These are phyloP conservation scores for Fulvia fulva DNA, from an alignment of 2,329 filamentous ascomycete genomes.

Conservation along the genomic window DNA sequence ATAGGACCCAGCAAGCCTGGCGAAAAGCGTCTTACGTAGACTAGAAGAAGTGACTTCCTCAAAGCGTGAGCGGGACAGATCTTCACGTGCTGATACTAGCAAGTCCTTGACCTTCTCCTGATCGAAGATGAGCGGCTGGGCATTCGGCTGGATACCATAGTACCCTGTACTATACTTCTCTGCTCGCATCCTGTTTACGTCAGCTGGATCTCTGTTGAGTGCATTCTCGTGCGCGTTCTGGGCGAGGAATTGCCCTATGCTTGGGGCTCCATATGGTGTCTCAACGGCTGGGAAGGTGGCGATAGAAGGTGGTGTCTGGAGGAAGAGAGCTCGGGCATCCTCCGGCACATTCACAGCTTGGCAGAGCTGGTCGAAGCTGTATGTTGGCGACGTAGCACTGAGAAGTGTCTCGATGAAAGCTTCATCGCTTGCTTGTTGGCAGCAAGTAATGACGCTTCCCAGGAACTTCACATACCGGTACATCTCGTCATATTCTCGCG, in stretches of 20 bases:
- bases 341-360: background rate
- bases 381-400: background rate
- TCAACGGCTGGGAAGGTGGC: background rate
- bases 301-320: too few species aligned
- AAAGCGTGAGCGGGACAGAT: background rate
- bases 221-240: background rate
- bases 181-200: background rate
- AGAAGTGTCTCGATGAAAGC: background rate
- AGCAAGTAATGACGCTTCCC: slow-evolving; percentile 8
- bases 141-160: background rate
- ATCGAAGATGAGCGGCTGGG: background rate
- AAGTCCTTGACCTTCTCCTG: background rate
- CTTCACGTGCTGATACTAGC: background rate
- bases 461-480: slow-evolving; percentile 21
- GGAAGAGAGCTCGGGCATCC: background rate
- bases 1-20: background rate
- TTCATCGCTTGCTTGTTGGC: background rate
- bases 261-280: too few species aligned
- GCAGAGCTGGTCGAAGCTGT: background rate
- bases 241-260: background rate
- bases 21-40: background rate
- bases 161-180: background rate
- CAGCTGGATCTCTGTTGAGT: background rate
- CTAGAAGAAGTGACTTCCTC: background rate
- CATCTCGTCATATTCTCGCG: slow-evolving; percentile 22